Percentiles rank a stretch among this genome's conserved stretches.
Evolutionary conservation across 2,329 filamentous ascomycete species (phyloP).

Genomic region (Proliferodiscus dingleyae): DNA sequence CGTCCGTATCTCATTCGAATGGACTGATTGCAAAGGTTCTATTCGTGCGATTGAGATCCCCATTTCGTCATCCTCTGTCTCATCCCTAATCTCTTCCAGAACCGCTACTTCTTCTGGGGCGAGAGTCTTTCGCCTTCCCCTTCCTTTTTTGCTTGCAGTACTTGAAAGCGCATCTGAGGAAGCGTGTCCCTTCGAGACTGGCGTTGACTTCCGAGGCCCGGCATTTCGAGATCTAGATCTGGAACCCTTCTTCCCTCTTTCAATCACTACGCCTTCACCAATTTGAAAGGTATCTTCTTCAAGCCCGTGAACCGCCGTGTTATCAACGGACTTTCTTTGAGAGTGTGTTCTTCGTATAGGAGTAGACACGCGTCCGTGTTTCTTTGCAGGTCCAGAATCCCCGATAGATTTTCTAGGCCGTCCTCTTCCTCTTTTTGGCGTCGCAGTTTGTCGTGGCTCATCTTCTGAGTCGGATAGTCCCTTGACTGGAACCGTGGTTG

Average conservation of each 20-base stretch:
- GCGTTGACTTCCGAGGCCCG: conserved; percentile 14
- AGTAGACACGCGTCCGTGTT: conserved; percentile 20
- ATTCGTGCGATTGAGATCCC: background rate
- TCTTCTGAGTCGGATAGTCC: conserved; percentile 30
- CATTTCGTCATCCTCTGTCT: conserved; percentile 1
- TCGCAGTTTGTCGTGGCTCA: conserved; percentile 25
- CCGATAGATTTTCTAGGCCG: conserved; percentile 39
- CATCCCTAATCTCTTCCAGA: conserved; percentile 13
- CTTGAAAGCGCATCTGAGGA: conserved; percentile 7
- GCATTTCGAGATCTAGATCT: conserved; percentile 25
- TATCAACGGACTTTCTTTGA: conserved; percentile 25
- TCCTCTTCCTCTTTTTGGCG: conserved; percentile 37
- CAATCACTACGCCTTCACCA: conserved; percentile 19
- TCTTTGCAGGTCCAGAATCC: conserved; percentile 33
- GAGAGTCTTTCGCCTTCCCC: conserved; percentile 18
- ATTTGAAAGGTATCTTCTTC: conserved; percentile 22
- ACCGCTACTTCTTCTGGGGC: conserved; percentile 15
- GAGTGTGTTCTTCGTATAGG: conserved; percentile 19
- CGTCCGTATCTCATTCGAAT: conserved; percentile 6
- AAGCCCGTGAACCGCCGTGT: conserved; percentile 21
- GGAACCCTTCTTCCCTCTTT: conserved; percentile 23
- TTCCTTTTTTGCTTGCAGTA: conserved; percentile 18
- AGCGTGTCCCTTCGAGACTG: conserved; percentile 8
- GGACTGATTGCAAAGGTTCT: conserved; percentile 5
- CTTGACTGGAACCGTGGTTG: conserved; percentile 30